Base-by-base conservation (phyloP, 208 protist genomes). In the Acanthamoeba triangularis region DNA sequence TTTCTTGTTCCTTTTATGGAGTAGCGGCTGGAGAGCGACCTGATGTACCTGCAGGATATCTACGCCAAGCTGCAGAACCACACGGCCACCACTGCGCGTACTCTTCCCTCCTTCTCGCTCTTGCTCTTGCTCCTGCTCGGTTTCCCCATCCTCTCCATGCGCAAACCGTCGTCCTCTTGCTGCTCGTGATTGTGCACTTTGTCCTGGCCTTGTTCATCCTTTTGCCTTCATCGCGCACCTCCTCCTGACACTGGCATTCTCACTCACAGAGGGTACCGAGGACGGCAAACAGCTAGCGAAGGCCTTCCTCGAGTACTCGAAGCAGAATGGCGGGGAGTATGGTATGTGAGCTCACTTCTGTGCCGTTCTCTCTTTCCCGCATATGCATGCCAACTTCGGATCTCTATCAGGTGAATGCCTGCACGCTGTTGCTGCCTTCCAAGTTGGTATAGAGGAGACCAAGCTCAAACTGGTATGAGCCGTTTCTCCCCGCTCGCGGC, bases 11-110 rank as follows among this genome's bases (percentile, higher is more conserved):
- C 11, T 80, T 30, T 80, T 47, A 0, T 20, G 11, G 30, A 14
- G 44, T n/a, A 84, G 74, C 14, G 74, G 8, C 41, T 84, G 41
- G 74, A 84, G 28, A 54, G 41, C 41, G 74, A 84, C 44, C 20
- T 84, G 18, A n/a, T n/a, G n/a, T 84, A 44, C 44, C 44, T 84
- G 35, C 74, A 84, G 41, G 74, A 84, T n/a, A 84, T 84, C 74
- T 84, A 84, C 28, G 33, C 35, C 74, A 84, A 84, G 74, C 44
- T 84, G 41, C 74, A 84, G 74, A 84, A 84, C 74, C 74, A 84
- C 44, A 54, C 44, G 41, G 74, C 74, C 41, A 84, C 41, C 74
- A 84, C 74, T n/a, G 74, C 74, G 37, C 74, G 74, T 84, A 84
- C 74, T 37, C 33, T 37, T 74, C 11, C 65, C 23, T 16, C 65